phyloP scores from a whole-genome alignment of 1,284 basidiomycete genomes.

The Tetrapyrgos nigripes region DNA sequence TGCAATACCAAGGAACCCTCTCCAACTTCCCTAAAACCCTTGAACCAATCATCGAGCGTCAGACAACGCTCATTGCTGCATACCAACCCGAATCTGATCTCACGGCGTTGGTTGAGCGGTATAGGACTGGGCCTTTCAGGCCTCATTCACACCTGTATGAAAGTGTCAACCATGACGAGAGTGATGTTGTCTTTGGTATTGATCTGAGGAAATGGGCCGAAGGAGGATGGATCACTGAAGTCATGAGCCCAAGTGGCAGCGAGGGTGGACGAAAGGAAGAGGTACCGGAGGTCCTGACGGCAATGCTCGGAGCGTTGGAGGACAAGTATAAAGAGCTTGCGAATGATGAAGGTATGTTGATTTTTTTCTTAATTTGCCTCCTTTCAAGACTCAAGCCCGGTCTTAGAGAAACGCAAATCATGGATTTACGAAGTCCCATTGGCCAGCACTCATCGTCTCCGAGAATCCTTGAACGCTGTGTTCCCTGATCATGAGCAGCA shows the following conservation, averaged over 20 bases:
- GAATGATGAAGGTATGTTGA: slow-evolving; percentile 65
- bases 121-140: slow-evolving; percentile 89
- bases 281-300: slow-evolving; percentile 79
- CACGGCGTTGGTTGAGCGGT: slow-evolving; percentile 84
- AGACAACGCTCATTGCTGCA: slow-evolving; percentile 76
- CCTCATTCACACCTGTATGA: slow-evolving; percentile 87
- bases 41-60: slow-evolving; percentile 70
- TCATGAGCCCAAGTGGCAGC: slow-evolving; percentile 40
- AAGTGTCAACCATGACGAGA: slow-evolving; percentile 78
- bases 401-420: slow-evolving; percentile 80
- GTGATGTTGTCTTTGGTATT: slow-evolving; percentile 88
- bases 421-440: slow-evolving; percentile 96
- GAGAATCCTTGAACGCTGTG: slow-evolving; percentile 81
- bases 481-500: slow-evolving; percentile 61
- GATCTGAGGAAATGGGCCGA: slow-evolving; percentile 89
- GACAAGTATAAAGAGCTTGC: slow-evolving; percentile 70
- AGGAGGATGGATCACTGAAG: slow-evolving; percentile 54
- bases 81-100: slow-evolving; percentile 88
- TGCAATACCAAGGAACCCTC: slow-evolving; percentile 84
- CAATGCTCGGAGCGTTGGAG: slow-evolving; percentile 69
- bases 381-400: background rate
- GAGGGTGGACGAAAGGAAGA: slow-evolving; percentile 64
- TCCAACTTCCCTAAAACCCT: slow-evolving; percentile 72
- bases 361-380: background rate
- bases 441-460: slow-evolving; percentile 80